These are phyloP conservation scores for Leccinum obscurum DNA, from an alignment of 768 basidiomycete species.

Conservation along the genomic window DNA sequence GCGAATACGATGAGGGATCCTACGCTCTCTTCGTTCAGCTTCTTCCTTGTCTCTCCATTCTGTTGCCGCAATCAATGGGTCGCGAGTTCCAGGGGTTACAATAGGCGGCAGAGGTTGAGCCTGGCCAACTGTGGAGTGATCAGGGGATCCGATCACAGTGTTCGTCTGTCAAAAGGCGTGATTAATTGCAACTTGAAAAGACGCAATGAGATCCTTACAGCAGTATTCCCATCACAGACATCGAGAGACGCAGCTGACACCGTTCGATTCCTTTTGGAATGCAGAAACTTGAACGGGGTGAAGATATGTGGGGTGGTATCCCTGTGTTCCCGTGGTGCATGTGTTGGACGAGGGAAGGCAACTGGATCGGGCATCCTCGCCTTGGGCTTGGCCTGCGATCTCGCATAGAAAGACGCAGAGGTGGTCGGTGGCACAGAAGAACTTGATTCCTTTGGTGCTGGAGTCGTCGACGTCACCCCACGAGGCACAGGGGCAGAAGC, in stretches of 20 bases:
- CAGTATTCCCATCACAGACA: slow-evolving; percentile 71
- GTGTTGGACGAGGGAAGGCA: slow-evolving; percentile 35
- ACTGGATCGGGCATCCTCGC: slow-evolving; percentile 22
- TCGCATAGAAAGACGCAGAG: slow-evolving; percentile 11
- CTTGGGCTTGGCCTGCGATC: slow-evolving; percentile 19
- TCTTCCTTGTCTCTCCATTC: slow-evolving; percentile 74
- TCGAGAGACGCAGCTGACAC: slow-evolving; percentile 76
- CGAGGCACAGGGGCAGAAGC: slow-evolving; percentile 15
- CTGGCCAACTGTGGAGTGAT: slow-evolving; percentile 64
- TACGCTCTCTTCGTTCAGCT: slow-evolving; percentile 43
- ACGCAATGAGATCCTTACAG: slow-evolving; percentile 46
- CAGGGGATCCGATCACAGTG: slow-evolving; percentile 75
- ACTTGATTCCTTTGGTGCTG: slow-evolving; percentile 20
- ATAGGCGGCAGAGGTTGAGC: slow-evolving; percentile 45
- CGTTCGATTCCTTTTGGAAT: slow-evolving; percentile 58
- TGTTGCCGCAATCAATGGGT: slow-evolving; percentile 61
- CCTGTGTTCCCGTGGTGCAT: slow-evolving; percentile 35
- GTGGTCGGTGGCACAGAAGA: slow-evolving; percentile 1
- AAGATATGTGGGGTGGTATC: slow-evolving; percentile 50
- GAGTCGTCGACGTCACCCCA: slow-evolving; percentile 11
- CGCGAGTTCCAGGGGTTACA: slow-evolving; percentile 57
- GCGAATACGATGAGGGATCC: slow-evolving; percentile 37
- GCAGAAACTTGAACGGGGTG: slow-evolving; percentile 59
- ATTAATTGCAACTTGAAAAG: background rate
- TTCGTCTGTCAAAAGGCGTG: slow-evolving; percentile 46